Conservation (phyloP, 768 basidiomycete species). For the Lactarius tabidus region DNA sequence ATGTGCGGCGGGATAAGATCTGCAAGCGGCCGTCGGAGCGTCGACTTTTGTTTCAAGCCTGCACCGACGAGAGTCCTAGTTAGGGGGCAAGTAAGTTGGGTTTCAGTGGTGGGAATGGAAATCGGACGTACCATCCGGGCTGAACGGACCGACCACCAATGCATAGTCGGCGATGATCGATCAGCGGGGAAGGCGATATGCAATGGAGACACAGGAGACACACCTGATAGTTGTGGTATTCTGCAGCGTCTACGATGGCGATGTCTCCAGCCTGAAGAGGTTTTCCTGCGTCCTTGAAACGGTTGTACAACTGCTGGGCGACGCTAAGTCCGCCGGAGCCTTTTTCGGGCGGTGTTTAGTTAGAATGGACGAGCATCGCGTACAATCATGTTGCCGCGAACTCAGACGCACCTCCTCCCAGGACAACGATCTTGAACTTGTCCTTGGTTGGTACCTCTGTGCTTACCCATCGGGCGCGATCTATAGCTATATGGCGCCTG, state of each 20-base stretch:
- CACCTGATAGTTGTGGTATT: slow-evolving; percentile 84
- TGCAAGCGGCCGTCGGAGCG: slow-evolving; percentile 60
- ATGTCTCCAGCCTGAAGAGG: slow-evolving; percentile 71
- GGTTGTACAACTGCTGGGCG: slow-evolving; percentile 83
- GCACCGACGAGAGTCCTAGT: slow-evolving; percentile 82
- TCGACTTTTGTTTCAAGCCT: slow-evolving; percentile 70
- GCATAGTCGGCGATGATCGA: slow-evolving; percentile 11
- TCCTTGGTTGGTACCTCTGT: slow-evolving; percentile 39
- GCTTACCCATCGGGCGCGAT: slow-evolving; percentile 33
- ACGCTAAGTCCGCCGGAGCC: slow-evolving; percentile 79
- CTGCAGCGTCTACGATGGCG: slow-evolving; percentile 77
- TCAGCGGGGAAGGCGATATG: not conserved
- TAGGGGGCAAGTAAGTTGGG: not conserved
- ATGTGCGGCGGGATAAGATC: slow-evolving; percentile 75
- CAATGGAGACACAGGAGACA: slow-evolving; percentile 16
- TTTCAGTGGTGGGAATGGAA: not conserved
- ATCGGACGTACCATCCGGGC: slow-evolving; percentile 77
- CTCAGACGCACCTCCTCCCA: slow-evolving; percentile 71
- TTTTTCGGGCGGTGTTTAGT: slow-evolving; percentile 32
- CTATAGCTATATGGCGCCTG: not conserved
- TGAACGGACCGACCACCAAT: slow-evolving; percentile 33
- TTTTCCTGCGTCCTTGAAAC: slow-evolving; percentile 68
- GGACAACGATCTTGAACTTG: slow-evolving; percentile 78
- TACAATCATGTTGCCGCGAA: slow-evolving; percentile 9
- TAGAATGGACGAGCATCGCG: not conserved